Percentiles rank a stretch among this genome's conserved stretches.
Conservation (phyloP, 306 rosid species). For the Benincasa hispida region DNA sequence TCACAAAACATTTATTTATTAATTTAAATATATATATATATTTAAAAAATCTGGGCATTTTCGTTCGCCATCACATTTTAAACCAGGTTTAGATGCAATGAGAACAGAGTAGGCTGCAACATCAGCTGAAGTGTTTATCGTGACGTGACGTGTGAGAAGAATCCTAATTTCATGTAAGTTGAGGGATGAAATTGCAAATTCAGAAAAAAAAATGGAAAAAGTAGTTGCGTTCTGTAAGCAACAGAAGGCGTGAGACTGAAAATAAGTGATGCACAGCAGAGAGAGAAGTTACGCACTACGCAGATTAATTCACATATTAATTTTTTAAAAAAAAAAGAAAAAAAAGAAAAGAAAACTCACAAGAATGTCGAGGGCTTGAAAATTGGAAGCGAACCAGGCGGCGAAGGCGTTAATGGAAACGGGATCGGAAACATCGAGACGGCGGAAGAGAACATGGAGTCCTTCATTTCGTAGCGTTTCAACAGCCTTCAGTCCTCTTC, state of each 20-base stretch:
- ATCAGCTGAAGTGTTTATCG: background rate
- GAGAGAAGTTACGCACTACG: no score
- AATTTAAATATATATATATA: no score
- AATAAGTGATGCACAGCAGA: background rate
- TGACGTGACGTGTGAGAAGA: background rate
- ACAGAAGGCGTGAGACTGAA: background rate
- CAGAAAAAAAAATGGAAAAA: no score
- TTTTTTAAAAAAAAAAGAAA: no score
- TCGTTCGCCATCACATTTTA: no score
- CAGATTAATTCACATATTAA: no score
- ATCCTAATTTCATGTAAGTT: background rate
- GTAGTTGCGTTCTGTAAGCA: background rate
- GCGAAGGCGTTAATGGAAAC: constrained; percentile 41
- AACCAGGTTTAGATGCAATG: no score
- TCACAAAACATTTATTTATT: no score
- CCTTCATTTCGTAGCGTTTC: constrained; percentile 29
- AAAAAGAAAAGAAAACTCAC: constrained; percentile 14
- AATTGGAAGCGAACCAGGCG: constrained; percentile 31
- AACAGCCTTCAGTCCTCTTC: constrained; percentile 48
- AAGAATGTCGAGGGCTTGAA: constrained; percentile 60
- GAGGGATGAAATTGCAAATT: background rate
- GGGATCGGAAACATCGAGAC: constrained; percentile 64
- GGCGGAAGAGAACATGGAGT: constrained; percentile 26
- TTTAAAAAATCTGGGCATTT: no score
- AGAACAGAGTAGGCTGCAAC: background rate